Percentiles rank a stretch among this genome's conserved stretches.
phyloP scores from a whole-genome alignment of 768 basidiomycete genomes.

The Trametes gibbosa region DNA sequence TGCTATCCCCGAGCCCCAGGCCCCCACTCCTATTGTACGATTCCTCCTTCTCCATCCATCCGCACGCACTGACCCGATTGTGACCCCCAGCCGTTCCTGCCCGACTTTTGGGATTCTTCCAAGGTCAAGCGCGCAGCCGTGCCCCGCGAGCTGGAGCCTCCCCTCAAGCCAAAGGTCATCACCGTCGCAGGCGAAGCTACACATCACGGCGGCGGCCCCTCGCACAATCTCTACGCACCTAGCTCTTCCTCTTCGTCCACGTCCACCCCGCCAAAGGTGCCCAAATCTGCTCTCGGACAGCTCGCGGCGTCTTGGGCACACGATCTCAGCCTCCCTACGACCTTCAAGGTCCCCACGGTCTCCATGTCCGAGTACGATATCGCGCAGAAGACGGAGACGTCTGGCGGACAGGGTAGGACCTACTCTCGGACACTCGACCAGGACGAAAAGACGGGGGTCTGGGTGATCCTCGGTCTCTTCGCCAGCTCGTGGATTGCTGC shows the following conservation, averaged over 20 bases:
- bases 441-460: slow-evolving; percentile 49
- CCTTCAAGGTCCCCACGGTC: slow-evolving; percentile 23
- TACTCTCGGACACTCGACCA: slow-evolving; percentile 36
- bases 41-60: neutral
- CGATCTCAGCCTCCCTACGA: slow-evolving; percentile 36
- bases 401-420: slow-evolving; percentile 18
- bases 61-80: neutral
- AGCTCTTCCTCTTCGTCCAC: slow-evolving; percentile 18
- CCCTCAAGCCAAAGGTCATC: slow-evolving; percentile 45
- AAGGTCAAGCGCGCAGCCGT: slow-evolving; percentile 31
- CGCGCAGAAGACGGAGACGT: slow-evolving; percentile 23
- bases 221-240: slow-evolving; percentile 36
- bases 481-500: slow-evolving; percentile 49
- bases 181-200: slow-evolving; percentile 47
- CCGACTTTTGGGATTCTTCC: slow-evolving; percentile 59
- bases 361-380: slow-evolving; percentile 21
- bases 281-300: slow-evolving; percentile 17
- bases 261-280: neutral
- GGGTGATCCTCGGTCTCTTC: slow-evolving; percentile 46
- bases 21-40: slow-evolving; percentile 61
- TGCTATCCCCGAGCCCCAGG: slow-evolving; percentile 39
- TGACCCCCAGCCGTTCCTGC: slow-evolving; percentile 50
- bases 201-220: slow-evolving; percentile 48
- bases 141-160: slow-evolving; percentile 25
- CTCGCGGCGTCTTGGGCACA: slow-evolving; percentile 37